Conservation (phyloP, 1,139 yeast species). For the Sugiyamaella castrensis region DNA sequence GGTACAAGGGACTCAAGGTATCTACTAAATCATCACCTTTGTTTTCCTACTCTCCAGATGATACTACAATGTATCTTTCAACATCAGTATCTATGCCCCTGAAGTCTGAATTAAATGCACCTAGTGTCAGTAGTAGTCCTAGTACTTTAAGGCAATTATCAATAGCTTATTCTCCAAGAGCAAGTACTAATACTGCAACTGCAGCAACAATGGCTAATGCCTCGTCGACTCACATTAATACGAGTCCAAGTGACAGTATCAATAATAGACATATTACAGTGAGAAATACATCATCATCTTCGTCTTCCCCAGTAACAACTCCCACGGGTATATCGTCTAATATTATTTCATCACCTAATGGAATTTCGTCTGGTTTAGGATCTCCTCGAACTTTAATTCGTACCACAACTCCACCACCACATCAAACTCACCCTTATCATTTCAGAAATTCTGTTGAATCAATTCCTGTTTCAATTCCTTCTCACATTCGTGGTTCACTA, state of each 20-base stretch:
- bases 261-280: too few species aligned
- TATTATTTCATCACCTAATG: background rate
- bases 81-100: background rate
- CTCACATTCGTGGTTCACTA: conserved; percentile 4
- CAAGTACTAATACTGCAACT: background rate
- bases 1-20: conserved; percentile 5
- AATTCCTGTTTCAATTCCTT: conserved; percentile 1
- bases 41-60: conserved; percentile 7
- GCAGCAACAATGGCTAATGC: conserved; percentile 5
- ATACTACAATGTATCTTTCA: background rate
- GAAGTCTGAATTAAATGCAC: background rate
- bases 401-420: too few species aligned
- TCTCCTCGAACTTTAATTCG: background rate
- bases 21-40: conserved; percentile 1
- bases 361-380: conserved; percentile 1
- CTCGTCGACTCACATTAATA: background rate
- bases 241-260: background rate
- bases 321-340: background rate
- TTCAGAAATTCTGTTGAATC: too few species aligned
- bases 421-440: too few species aligned
- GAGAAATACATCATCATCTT: background rate
- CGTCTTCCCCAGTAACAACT: background rate
- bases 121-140: background rate
- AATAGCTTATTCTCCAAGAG: background rate
- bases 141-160: background rate